Conservation (phyloP, 192 early-diverging fungal genomes). For the Paraglomus brasilianum region DNA sequence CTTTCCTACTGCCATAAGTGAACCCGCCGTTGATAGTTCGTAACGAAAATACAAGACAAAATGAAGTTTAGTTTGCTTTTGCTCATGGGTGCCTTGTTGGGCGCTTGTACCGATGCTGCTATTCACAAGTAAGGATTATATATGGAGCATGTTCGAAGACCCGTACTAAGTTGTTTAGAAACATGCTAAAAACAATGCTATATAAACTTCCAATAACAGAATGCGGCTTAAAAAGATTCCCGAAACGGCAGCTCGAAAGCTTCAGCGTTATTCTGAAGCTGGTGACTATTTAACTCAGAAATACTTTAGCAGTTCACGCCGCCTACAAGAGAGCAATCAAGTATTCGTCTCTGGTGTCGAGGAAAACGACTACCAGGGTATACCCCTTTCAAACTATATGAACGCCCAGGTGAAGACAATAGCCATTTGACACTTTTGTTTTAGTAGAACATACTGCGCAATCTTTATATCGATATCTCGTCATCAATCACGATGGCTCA, state of each 20-base stretch:
- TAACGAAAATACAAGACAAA: background rate
- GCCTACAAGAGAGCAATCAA: slow-evolving; percentile 41
- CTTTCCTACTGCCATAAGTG: too few relatives aligned
- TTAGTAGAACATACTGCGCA: background rate
- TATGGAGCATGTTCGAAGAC: background rate
- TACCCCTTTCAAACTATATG: slow-evolving; percentile 89
- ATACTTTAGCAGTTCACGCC: slow-evolving; percentile 57
- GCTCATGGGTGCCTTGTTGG: background rate
- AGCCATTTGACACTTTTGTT: background rate
- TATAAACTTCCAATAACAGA: slow-evolving; percentile 30
- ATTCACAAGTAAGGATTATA: background rate
- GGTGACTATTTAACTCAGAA: slow-evolving; percentile 73
- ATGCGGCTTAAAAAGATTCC: slow-evolving; percentile 64
- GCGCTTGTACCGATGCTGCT: background rate
- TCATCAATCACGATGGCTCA: too few relatives aligned
- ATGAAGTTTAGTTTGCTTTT: slow-evolving; percentile 8
- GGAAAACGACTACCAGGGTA: slow-evolving; percentile 60
- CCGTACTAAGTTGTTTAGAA: background rate
- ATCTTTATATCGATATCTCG: background rate
- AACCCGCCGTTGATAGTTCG: too few relatives aligned
- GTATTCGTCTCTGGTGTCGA: slow-evolving; percentile 51
- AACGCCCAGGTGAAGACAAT: slow-evolving; percentile 71
- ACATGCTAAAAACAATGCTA: background rate
- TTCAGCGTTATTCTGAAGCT: slow-evolving; percentile 62
- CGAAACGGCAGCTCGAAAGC: slow-evolving; percentile 59